Conservation (phyloP, 2,329 filamentous ascomycete species). For the Rutstroemia sp. region DNA sequence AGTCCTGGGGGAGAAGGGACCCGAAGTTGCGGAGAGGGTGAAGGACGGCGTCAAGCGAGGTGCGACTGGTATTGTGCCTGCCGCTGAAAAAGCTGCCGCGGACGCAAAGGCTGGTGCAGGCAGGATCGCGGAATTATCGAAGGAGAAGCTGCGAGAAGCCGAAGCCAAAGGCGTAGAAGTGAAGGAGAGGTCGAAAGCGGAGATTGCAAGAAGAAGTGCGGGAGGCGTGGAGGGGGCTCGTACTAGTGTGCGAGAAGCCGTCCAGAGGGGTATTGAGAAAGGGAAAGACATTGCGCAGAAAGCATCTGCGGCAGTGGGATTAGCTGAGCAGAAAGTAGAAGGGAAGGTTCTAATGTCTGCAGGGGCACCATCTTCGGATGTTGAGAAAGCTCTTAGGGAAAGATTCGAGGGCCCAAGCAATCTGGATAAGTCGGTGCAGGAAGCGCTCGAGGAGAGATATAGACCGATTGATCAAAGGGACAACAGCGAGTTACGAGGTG, state of each 20-base stretch:
- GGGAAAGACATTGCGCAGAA: conserved; percentile 33
- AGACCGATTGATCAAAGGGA: conserved; percentile 35
- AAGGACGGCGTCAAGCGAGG: conserved; percentile 29
- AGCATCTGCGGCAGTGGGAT: conserved; percentile 32
- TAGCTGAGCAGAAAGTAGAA: conserved; percentile 33
- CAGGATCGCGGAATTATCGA: conserved; percentile 16
- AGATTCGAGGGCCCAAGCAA: conserved; percentile 39
- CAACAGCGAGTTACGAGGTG: conserved; percentile 31
- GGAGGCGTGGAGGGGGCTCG: conserved; percentile 34
- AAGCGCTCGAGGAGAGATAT: conserved; percentile 49
- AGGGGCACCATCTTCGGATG: conserved; percentile 15
- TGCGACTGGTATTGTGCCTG: conserved; percentile 19
- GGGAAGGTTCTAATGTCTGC: conserved; percentile 10
- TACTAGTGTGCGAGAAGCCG: conserved; percentile 29
- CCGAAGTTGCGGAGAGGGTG: conserved; percentile 33
- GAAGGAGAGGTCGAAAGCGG: conserved; percentile 21
- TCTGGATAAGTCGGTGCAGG: conserved; percentile 42
- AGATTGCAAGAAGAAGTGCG: conserved; percentile 19
- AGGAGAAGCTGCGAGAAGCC: conserved; percentile 19
- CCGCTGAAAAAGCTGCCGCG: conserved; percentile 16
- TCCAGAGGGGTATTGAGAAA: conserved; percentile 30
- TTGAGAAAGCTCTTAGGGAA: conserved; percentile 44
- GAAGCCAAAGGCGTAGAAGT: conserved; percentile 17
- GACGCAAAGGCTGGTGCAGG: conserved; percentile 12
- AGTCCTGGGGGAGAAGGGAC: conserved; percentile 29